Evolutionary conservation across 2,329 filamentous ascomycete species (phyloP).

Genomic region (Chaetoscypha palmicola): DNA sequence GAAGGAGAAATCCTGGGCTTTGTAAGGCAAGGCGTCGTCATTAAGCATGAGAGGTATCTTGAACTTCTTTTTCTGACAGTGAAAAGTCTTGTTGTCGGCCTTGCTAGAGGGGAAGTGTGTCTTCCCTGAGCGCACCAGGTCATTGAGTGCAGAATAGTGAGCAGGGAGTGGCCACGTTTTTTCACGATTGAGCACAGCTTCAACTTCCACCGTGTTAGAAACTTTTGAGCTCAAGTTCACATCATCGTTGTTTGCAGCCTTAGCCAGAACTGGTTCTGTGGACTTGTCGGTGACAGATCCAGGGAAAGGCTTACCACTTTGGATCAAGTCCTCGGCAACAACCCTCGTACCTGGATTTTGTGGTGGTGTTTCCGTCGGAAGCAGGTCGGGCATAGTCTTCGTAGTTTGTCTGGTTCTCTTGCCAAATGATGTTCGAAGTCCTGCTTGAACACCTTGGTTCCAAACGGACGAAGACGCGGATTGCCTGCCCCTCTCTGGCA

Average conservation of each 20-base stretch:
- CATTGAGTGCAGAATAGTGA: not conserved
- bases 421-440: slow-evolving; percentile 37
- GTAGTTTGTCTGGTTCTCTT: slow-evolving; percentile 7
- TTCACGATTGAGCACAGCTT: slow-evolving; percentile 1
- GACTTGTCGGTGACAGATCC: too few species aligned
- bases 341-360: not conserved
- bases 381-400: not conserved
- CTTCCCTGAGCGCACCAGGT: not conserved
- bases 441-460: slow-evolving; percentile 37
- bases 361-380: not conserved
- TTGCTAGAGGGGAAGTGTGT: not conserved
- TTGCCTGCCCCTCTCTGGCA: too few species aligned
- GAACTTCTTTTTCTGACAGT: not conserved
- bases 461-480: too few species aligned
- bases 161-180: slow-evolving; percentile 1
- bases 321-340: not conserved
- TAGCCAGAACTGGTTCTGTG: too few species aligned
- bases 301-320: slow-evolving; percentile 1
- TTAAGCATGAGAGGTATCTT: not conserved
- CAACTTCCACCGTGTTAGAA: not conserved
- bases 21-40: slow-evolving; percentile 6
- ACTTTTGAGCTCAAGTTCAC: not conserved
- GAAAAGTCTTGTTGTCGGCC: not conserved
- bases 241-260: too few species aligned
- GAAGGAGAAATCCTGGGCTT: slow-evolving; percentile 9